These are phyloP conservation scores for Curvularia sp. DNA, from an alignment of 2,329 filamentous ascomycete genomes.

Conservation along the genomic window DNA sequence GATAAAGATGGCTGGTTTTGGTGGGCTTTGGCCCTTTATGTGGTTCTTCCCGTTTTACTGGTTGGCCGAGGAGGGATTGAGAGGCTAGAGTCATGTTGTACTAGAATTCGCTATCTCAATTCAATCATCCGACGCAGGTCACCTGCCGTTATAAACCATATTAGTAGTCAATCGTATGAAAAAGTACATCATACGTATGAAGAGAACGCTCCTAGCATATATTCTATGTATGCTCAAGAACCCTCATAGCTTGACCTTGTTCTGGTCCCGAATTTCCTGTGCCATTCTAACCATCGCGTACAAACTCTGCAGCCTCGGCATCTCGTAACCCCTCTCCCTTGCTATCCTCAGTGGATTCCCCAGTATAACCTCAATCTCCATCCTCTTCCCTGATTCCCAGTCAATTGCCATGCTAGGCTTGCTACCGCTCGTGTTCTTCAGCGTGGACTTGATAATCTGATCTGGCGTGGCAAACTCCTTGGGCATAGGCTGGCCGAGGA, in stretches of 20 bases:
- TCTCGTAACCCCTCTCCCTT: conserved; percentile 65
- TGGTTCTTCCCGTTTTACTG: not conserved
- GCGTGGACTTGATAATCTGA: conserved; percentile 67
- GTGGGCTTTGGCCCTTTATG: not conserved
- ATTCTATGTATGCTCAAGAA: not conserved
- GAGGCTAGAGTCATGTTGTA: too few relatives aligned
- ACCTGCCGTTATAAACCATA: too few relatives aligned
- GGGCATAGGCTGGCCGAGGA: conserved; percentile 68
- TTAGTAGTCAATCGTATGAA: too few relatives aligned
- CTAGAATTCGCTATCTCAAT: too few relatives aligned
- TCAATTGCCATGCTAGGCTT: conserved; percentile 71
- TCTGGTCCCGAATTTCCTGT: conserved; percentile 61
- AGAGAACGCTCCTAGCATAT: not conserved
- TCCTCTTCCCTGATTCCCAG: conserved; percentile 69
- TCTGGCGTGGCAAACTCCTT: conserved; percentile 67
- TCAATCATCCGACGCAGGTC: too few relatives aligned
- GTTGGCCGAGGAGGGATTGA: not conserved
- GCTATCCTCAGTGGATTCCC: conserved; percentile 74
- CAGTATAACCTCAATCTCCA: conserved; percentile 76
- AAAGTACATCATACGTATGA: not conserved
- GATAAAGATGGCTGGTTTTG: not conserved
- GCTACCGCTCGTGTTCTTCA: conserved; percentile 67
- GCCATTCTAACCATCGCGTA: conserved; percentile 71
- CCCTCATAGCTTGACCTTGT: conserved; percentile 26
- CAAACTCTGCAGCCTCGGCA: conserved; percentile 70